Evolutionary conservation across 2,329 filamentous ascomycete species (phyloP).

Genomic region (Arthroderma sp.): DNA sequence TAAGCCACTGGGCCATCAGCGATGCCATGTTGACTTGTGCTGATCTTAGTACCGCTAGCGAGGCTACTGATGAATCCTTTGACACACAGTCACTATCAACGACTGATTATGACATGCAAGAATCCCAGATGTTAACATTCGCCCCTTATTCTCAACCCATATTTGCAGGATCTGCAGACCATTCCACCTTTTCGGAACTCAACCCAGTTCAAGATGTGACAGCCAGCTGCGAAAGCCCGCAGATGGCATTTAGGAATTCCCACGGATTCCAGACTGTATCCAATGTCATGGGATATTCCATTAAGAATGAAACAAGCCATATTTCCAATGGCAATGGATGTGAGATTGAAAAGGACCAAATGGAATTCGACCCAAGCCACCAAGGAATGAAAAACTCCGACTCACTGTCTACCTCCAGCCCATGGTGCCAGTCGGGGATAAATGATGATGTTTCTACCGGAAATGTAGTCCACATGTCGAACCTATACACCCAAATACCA

Average conservation of each 20-base stretch:
- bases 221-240: conserved; percentile 22
- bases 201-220: conserved; percentile 27
- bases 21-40: conserved; percentile 19
- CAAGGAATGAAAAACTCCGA: conserved; percentile 26
- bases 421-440: conserved; percentile 28
- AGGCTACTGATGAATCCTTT: conserved; percentile 23
- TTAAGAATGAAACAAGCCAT: conserved; percentile 30
- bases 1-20: conserved; percentile 30
- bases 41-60: conserved; percentile 15
- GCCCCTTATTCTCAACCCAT: conserved; percentile 32
- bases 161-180: conserved; percentile 26
- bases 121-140: conserved; percentile 34
- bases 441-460: conserved; percentile 25
- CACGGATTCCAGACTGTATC: conserved; percentile 30
- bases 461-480: conserved; percentile 25
- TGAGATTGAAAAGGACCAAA: conserved; percentile 26
- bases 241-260: conserved; percentile 26
- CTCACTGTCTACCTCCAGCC: conserved; percentile 17
- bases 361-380: conserved; percentile 27
- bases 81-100: conserved; percentile 27
- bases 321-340: conserved; percentile 23
- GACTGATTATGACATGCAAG: conserved; percentile 29
- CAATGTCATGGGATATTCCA: conserved; percentile 30
- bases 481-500: conserved; percentile 28
- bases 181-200: conserved; percentile 30